phyloP scores from a whole-genome alignment of 768 basidiomycete species.

The Russula ochroleuca region DNA sequence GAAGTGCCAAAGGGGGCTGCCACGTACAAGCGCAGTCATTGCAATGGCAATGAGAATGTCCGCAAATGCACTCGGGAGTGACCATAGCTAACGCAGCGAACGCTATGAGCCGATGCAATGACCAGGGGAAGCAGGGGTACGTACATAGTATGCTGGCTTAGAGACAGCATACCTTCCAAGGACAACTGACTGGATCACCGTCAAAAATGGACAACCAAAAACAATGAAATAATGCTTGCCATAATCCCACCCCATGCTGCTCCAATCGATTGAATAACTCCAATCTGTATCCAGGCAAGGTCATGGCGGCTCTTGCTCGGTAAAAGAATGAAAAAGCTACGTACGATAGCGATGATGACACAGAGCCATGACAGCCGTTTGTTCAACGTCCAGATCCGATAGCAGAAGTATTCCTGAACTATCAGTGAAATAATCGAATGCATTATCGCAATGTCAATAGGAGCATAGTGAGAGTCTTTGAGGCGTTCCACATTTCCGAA shows the following conservation, averaged over 20 bases:
- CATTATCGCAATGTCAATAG: not conserved
- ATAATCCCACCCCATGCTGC: conserved; percentile 10
- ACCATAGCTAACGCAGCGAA: conserved; percentile 7
- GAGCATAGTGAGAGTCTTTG: not conserved
- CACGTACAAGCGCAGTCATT: conserved; percentile 16
- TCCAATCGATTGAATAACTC: not conserved
- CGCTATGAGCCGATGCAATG: not conserved
- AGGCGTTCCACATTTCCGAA: conserved; percentile 5
- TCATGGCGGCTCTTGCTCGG: not conserved
- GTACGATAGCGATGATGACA: not conserved
- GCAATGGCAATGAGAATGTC: conserved; percentile 19
- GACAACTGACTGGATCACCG: not conserved
- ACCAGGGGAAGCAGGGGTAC: not conserved
- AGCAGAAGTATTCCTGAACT: conserved; percentile 1
- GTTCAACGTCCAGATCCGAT: conserved; percentile 1
- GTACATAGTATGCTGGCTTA: not conserved
- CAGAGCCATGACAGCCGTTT: not conserved
- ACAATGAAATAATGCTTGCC: not conserved
- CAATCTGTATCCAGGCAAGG: not conserved
- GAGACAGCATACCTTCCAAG: not conserved
- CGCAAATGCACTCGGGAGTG: conserved; percentile 4
- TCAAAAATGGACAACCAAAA: not conserved
- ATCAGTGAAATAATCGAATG: not conserved
- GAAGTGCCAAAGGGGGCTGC: too few relatives aligned
- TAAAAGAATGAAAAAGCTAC: not conserved